These are phyloP conservation scores for Scytalidium sp. DNA, from an alignment of 2,329 filamentous ascomycete species.

Conservation along the genomic window DNA sequence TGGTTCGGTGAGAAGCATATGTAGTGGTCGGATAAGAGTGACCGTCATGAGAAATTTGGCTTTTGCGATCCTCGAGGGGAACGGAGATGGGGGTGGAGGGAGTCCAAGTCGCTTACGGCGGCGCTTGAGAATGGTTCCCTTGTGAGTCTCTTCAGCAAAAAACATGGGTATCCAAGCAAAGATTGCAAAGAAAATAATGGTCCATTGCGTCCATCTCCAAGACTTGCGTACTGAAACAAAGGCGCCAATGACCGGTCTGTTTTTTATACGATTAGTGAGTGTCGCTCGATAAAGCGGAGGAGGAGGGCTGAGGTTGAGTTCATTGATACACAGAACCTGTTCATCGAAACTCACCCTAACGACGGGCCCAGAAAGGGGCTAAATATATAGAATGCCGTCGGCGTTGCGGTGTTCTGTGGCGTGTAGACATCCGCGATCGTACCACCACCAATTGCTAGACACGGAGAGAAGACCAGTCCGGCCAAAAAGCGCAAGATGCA, in stretches of 20 bases:
- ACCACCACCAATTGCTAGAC: conserved; percentile 46
- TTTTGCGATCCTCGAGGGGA: conserved; percentile 37
- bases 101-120: conserved; percentile 33
- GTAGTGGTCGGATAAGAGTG: conserved; percentile 32
- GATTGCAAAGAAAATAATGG: conserved; percentile 44
- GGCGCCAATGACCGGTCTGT: conserved; percentile 38
- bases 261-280: neutral
- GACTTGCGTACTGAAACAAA: conserved; percentile 42
- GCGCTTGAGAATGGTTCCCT: conserved; percentile 22
- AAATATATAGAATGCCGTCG: conserved; percentile 43
- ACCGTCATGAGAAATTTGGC: conserved; percentile 33
- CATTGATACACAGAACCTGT: neutral
- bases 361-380: conserved; percentile 52
- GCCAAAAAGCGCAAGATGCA: conserved; percentile 46
- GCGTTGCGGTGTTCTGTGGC: conserved; percentile 38
- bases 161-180: conserved; percentile 41
- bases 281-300: too few species aligned
- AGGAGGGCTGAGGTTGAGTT: too few species aligned
- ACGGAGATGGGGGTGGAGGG: conserved; percentile 38
- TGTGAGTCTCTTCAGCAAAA: conserved; percentile 38
- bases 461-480: conserved; percentile 42
- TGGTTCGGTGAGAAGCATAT: conserved; percentile 34
- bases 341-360: conserved; percentile 37
- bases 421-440: conserved; percentile 47
- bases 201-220: conserved; percentile 55